Percentiles rank a stretch among this genome's conserved stretches.
Evolutionary conservation across 2,329 filamentous ascomycete genomes (phyloP).

Genomic region (Diaporthe citriasiana): DNA sequence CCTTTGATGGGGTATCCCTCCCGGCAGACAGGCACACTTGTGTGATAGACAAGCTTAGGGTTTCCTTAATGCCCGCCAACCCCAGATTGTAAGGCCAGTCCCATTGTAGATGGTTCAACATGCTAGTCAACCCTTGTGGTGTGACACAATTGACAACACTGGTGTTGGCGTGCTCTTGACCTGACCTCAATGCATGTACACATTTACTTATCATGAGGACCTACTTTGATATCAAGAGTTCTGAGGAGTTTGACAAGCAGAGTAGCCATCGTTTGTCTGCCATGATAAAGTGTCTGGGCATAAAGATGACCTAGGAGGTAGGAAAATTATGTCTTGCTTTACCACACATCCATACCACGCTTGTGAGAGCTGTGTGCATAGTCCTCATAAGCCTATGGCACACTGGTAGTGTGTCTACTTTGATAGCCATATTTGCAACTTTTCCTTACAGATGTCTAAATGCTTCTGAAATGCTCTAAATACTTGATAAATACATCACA

Average conservation of each 20-base stretch:
- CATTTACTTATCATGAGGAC: too few relatives aligned
- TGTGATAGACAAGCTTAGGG: not conserved
- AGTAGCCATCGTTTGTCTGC: not conserved
- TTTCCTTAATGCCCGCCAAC: not conserved
- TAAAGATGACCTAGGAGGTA: not conserved
- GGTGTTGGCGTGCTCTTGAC: too few relatives aligned
- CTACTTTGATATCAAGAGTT: not conserved
- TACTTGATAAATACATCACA: not conserved
- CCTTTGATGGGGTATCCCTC: slow-evolving; percentile 14
- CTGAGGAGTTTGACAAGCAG: not conserved
- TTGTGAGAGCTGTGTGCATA: not conserved
- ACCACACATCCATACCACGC: not conserved
- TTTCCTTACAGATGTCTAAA: too few relatives aligned
- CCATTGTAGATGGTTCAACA: not conserved
- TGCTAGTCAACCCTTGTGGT: not conserved
- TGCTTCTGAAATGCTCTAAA: not conserved
- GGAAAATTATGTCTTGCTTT: not conserved
- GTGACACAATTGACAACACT: not conserved
- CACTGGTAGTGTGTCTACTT: not conserved
- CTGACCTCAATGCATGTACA: not conserved
- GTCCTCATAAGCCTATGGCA: not conserved
- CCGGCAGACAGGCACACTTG: slow-evolving; percentile 17
- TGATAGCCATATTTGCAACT: not conserved
- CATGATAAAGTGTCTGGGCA: not conserved
- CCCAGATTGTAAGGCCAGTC: not conserved